These are phyloP conservation scores for Geotrichum carabidarum DNA, from an alignment of 1,139 yeast species.

Conservation along the genomic window DNA sequence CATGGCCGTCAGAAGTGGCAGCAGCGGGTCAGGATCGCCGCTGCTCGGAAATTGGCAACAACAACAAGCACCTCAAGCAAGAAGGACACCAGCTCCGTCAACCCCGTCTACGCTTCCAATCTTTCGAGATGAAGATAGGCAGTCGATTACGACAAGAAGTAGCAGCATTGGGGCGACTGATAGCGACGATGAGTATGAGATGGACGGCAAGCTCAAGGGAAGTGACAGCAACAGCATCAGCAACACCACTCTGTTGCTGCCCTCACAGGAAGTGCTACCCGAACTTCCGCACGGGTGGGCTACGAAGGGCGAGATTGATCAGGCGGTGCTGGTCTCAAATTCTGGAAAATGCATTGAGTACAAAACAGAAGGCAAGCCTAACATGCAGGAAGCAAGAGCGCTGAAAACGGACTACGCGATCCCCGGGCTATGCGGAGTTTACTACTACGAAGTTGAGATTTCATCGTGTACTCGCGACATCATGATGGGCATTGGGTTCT, in stretches of 20 bases:
- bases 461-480: conserved; percentile 26
- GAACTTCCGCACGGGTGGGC: conserved; percentile 29
- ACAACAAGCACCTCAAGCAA: too few relatives aligned
- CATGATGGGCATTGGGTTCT: conserved; percentile 36
- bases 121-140: neutral
- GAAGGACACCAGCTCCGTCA: neutral
- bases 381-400: conserved; percentile 23
- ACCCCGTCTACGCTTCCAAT: neutral
- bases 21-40: neutral
- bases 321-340: conserved; percentile 15
- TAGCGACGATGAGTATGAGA: neutral
- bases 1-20: neutral
- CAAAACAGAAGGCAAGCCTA: conserved; percentile 20
- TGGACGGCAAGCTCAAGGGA: neutral
- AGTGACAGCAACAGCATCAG: neutral
- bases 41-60: too few relatives aligned
- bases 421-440: conserved; percentile 47
- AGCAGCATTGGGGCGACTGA: neutral
- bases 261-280: conserved; percentile 21
- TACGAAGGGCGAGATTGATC: conserved; percentile 19
- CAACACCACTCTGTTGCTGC: neutral
- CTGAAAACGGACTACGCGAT: conserved; percentile 44
- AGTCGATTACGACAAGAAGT: neutral
- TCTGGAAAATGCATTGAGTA: conserved; percentile 22
- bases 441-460: conserved; percentile 53